These are phyloP conservation scores for Globisporangium okanoganense DNA, from an alignment of 352 stramenopile genomes.

Conservation along the genomic window DNA sequence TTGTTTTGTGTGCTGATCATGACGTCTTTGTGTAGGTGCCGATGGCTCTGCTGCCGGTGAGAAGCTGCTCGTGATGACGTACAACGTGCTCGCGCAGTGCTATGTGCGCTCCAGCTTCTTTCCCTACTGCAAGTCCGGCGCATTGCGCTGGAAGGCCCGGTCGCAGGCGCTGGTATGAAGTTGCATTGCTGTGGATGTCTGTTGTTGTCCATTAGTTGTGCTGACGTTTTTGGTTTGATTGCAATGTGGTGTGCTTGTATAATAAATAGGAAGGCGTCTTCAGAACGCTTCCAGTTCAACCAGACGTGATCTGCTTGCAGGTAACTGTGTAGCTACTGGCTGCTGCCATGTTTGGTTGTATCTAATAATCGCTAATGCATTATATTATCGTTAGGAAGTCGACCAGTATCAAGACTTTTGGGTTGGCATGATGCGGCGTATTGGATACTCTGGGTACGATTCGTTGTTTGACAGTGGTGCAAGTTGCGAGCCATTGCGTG, in stretches of 20 bases:
- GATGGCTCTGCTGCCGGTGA: constrained; percentile 14
- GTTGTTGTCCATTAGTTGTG: not conserved
- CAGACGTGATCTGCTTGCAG: constrained; percentile 77
- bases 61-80: constrained; percentile 79
- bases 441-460: constrained; percentile 66
- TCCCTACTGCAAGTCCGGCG: constrained; percentile 62
- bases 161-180: constrained; percentile 55
- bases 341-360: not conserved
- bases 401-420: constrained; percentile 79
- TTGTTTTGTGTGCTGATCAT: not conserved
- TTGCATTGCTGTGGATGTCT: not conserved
- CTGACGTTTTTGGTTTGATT: not conserved
- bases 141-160: constrained; percentile 70
- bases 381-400: constrained; percentile 79
- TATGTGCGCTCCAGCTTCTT: constrained; percentile 80
- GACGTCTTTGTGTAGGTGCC: not conserved
- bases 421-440: constrained; percentile 40
- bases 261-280: constrained; percentile 58
- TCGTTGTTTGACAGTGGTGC: not conserved
- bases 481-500: not conserved
- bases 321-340: constrained; percentile 16
- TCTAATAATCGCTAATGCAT: too few relatives aligned
- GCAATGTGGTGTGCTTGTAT: not conserved
- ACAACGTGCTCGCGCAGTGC: constrained; percentile 82
- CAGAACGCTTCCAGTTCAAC: constrained; percentile 45